Evolutionary conservation across 2,329 filamentous ascomycete genomes (phyloP).

Genomic region (Pseudonectria foliicola): DNA sequence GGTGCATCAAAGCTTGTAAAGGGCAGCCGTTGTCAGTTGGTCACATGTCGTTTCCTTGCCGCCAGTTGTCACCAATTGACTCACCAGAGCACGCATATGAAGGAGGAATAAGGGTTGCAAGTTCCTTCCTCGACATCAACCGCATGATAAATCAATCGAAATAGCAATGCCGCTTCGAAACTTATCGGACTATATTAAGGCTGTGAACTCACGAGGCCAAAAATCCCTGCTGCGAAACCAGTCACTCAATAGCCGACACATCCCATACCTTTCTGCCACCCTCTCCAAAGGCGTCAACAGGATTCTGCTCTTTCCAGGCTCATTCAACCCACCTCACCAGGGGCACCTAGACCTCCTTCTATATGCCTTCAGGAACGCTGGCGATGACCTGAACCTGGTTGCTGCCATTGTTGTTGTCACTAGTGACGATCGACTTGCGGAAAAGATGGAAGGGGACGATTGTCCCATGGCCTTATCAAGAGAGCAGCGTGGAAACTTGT

Average conservation of each 20-base stretch:
- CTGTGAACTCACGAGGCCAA: background rate
- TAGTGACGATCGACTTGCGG: constrained; percentile 15
- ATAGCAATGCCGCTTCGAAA: too few species aligned
- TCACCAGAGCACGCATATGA: too few species aligned
- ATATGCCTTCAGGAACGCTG: constrained; percentile 21
- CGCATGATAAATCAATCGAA: too few species aligned
- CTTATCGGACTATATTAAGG: constrained; percentile 9
- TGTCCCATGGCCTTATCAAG: constrained; percentile 10
- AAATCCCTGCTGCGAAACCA: background rate
- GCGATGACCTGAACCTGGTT: constrained; percentile 21
- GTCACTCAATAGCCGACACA: constrained; percentile 11
- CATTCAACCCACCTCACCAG: constrained; percentile 32
- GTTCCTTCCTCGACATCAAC: too few species aligned
- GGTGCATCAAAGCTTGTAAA: too few species aligned
- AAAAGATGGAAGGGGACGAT: constrained; percentile 13
- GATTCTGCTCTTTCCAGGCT: constrained; percentile 30
- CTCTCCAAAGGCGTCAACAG: constrained; percentile 14
- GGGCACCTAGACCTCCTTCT: constrained; percentile 27
- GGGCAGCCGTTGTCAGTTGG: too few species aligned
- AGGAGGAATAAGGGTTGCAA: too few species aligned
- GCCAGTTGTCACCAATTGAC: too few species aligned
- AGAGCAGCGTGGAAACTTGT: constrained; percentile 19
- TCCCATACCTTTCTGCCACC: constrained; percentile 4
- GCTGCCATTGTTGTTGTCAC: constrained; percentile 25
- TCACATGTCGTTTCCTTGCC: too few species aligned